These are phyloP conservation scores for Sugiyamaella castrensis DNA, from an alignment of 1,139 yeast species.

Conservation along the genomic window DNA sequence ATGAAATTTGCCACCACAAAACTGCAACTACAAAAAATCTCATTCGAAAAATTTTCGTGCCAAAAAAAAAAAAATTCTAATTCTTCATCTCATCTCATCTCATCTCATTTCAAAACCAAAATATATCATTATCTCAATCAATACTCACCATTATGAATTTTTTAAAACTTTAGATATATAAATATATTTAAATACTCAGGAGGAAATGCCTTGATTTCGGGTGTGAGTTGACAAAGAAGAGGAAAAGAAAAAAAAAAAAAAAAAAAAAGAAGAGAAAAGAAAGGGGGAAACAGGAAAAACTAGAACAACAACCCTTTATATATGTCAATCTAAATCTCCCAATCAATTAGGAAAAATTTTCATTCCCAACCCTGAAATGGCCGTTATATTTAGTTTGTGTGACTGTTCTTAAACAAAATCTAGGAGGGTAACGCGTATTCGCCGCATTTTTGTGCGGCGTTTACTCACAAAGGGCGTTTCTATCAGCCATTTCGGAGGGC, in stretches of 20 bases:
- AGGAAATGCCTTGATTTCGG: constrained; percentile 43
- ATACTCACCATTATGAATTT: constrained; percentile 12
- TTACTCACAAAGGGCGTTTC: too few relatives aligned
- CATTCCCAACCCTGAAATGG: neutral
- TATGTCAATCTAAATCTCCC: constrained; percentile 10
- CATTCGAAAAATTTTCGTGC: too few relatives aligned
- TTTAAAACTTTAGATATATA: constrained; percentile 21
- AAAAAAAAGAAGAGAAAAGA: constrained; percentile 27
- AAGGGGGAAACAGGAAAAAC: constrained; percentile 19
- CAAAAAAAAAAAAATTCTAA: too few relatives aligned
- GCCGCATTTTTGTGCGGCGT: too few relatives aligned
- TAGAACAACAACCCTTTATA: constrained; percentile 14
- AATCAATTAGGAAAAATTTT: constrained; percentile 11
- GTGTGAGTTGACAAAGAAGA: constrained; percentile 43
- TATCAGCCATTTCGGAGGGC: too few relatives aligned
- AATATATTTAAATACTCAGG: constrained; percentile 35
- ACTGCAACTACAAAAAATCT: too few relatives aligned
- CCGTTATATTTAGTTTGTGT: too few relatives aligned
- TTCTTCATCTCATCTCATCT: too few relatives aligned
- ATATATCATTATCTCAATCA: neutral
- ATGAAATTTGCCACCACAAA: too few relatives aligned
- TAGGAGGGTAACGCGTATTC: too few relatives aligned
- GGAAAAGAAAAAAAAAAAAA: constrained; percentile 28
- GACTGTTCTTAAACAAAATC: too few relatives aligned
- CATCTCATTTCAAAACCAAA: too few relatives aligned